Evolutionary conservation across 345 rosid genomes (phyloP), one percentile per base, ranked within the genome.

Genomic region (Hibiscus trionum): DNA sequence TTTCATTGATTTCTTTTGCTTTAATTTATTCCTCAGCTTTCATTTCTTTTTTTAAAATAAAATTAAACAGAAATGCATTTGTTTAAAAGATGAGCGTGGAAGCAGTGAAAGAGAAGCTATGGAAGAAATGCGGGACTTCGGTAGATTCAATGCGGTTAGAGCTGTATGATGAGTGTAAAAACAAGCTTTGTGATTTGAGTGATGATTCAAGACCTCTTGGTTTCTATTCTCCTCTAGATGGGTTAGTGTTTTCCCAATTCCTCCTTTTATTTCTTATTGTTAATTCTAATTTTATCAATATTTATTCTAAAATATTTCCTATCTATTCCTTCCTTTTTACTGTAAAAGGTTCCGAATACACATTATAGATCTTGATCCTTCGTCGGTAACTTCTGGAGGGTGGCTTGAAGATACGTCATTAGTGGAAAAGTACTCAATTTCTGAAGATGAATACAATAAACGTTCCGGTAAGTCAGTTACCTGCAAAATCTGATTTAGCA

Each of bases 61-160:
- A 58, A 14, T 12, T 12, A 49, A 49, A 49, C 3, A 15, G n/a
- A 58, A 26, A 58, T 58, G 26, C 7, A 58, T 26, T 58, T 58
- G 62, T 24, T 26, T 24, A 9, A 70, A 59, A 86, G 86, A 75
- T 79, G 84, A 84, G 73, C 67, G 95, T 94, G 76, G 97, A 91
- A 81, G 85, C 92, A 33, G 92, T 90, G 65, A 91, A 94, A 73
- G 98, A 91, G 2, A 94, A 94, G 88, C 83, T 94, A 46, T 88
- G 97, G 98, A 88, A 72, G 16, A 90, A 94, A 88, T 94, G 95
- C 52, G 96, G 96, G 6, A 88, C 96, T 15, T 85, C 93, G 5
- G 89, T 90, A 62, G 79, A 77, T 66, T 85, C 91, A 6, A 94
- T 94, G 97, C 56, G 80, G 31, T 72, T 91, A 52, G 92, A 91